Evolutionary conservation across 2,329 filamentous ascomycete genomes (phyloP).

Genomic region (Penicillium sp.): DNA sequence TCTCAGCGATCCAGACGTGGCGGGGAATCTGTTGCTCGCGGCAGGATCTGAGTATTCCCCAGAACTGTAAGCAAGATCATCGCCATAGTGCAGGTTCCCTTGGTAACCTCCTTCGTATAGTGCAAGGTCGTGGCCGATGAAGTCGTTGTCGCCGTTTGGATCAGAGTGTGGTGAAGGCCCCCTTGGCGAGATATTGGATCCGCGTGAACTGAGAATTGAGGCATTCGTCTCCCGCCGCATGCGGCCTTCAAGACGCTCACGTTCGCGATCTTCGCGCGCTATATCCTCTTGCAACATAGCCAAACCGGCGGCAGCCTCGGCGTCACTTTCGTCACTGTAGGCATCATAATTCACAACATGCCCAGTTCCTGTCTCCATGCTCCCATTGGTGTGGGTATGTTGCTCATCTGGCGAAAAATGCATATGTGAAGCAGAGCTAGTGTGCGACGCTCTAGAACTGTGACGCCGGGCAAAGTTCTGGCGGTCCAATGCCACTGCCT

Average conservation of each 20-base stretch:
- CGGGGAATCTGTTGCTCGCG: conserved; percentile 15
- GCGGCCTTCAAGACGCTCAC: conserved; percentile 43
- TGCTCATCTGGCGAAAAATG: conserved; percentile 42
- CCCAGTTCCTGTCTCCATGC: conserved; percentile 44
- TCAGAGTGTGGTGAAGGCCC: conserved; percentile 29
- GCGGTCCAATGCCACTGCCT: conserved; percentile 49
- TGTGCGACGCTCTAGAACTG: conserved; percentile 25
- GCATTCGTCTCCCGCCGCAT: conserved; percentile 56
- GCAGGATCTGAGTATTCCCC: conserved; percentile 22
- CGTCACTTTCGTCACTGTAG: conserved; percentile 74
- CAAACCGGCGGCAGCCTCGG: conserved; percentile 78
- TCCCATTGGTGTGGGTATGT: conserved; percentile 49
- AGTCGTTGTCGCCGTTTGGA: conserved; percentile 67
- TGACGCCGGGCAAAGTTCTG: conserved; percentile 25
- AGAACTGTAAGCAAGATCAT: conserved; percentile 37
- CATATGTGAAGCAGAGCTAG: conserved; percentile 20
- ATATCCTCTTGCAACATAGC: conserved; percentile 76
- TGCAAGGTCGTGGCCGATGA: conserved; percentile 67
- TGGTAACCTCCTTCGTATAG: conserved; percentile 70
- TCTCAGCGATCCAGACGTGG: conserved; percentile 28
- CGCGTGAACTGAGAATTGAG: conserved; percentile 47
- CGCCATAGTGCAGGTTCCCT: conserved; percentile 59
- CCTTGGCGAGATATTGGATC: conserved; percentile 40
- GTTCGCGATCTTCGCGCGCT: conserved; percentile 43
- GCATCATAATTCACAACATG: conserved; percentile 47